A percentile compares a stretch with the other conserved stretches of the same genome.
Evolutionary conservation across 2,329 filamentous ascomycete species (phyloP).

Genomic region (Fusarium metavorans): DNA sequence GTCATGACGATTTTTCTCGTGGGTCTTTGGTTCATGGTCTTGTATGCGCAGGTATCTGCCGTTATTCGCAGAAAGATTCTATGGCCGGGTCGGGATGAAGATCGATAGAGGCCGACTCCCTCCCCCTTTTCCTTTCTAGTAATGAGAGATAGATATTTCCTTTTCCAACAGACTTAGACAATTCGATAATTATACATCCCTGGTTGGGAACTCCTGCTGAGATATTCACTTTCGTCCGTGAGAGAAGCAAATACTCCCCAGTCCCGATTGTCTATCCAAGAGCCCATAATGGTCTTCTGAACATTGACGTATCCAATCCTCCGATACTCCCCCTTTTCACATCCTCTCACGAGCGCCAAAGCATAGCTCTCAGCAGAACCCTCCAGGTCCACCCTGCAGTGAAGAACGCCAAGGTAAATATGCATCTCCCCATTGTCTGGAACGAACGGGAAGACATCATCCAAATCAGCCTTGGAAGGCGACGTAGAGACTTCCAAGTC

Average conservation of each 20-base stretch:
- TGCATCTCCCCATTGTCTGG: not conserved
- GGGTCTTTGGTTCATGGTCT: constrained; percentile 41
- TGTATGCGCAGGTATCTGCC: constrained; percentile 34
- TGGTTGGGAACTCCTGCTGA: constrained; percentile 4
- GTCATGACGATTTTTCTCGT: constrained; percentile 38
- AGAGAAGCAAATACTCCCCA: constrained; percentile 25
- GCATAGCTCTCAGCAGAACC: not conserved
- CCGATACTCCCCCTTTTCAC: constrained; percentile 27
- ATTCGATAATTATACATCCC: constrained; percentile 27
- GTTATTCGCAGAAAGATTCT: constrained; percentile 39
- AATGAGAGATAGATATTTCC: not conserved
- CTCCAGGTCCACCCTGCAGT: constrained; percentile 6
- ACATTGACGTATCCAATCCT: constrained; percentile 21
- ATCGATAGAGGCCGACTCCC: constrained; percentile 9
- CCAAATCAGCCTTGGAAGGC: constrained; percentile 8
- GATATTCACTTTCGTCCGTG: constrained; percentile 17
- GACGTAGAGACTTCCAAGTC: not conserved
- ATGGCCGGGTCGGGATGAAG: constrained; percentile 44
- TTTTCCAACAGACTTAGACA: constrained; percentile 3
- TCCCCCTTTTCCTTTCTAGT: not conserved
- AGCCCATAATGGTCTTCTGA: constrained; percentile 3
- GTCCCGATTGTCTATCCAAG: constrained; percentile 9
- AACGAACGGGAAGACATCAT: constrained; percentile 5
- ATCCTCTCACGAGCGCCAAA: constrained; percentile 19
- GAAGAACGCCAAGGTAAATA: constrained; percentile 22